Conservation (phyloP, 192 early-diverging fungal species). For the Entomortierella chlamydospora region DNA sequence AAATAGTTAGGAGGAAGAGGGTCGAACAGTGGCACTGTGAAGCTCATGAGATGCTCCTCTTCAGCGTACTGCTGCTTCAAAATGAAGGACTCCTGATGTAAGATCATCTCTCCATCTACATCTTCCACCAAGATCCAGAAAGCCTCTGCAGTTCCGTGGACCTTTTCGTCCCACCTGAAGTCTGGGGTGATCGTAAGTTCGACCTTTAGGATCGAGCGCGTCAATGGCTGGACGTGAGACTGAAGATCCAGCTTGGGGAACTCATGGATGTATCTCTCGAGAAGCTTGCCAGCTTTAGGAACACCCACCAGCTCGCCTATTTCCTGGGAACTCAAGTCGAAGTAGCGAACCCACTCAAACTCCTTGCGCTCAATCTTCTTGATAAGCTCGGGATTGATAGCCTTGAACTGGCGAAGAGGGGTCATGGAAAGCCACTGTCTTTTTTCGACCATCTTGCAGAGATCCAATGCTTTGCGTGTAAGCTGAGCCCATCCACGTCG, state of each 20-base stretch:
- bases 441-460: conserved; percentile 98
- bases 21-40: conserved; percentile 92
- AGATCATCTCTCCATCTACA: conserved; percentile 88
- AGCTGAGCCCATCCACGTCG: conserved; percentile 95
- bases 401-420: conserved; percentile 93
- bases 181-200: conserved; percentile 94
- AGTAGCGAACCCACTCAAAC: conserved; percentile 94
- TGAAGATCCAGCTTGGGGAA: conserved; percentile 94
- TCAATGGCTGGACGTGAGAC: conserved; percentile 94
- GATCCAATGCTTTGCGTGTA: conserved; percentile 86
- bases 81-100: conserved; percentile 93
- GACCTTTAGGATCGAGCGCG: conserved; percentile 89
- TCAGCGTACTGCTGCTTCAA: conserved; percentile 85
- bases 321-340: conserved; percentile 92
- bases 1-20: conserved; percentile 98
- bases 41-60: conserved; percentile 88
- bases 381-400: conserved; percentile 83
- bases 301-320: conserved; percentile 90
- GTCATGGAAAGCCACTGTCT: conserved; percentile 96
- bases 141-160: conserved; percentile 84
- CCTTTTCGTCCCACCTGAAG: conserved; percentile 93
- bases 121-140: conserved; percentile 98
- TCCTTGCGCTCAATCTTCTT: conserved; percentile 92
- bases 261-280: conserved; percentile 91
- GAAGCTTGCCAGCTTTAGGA: conserved; percentile 88